Conservation (phyloP, 1,139 yeast genomes). For the Candida dubliniensis region DNA sequence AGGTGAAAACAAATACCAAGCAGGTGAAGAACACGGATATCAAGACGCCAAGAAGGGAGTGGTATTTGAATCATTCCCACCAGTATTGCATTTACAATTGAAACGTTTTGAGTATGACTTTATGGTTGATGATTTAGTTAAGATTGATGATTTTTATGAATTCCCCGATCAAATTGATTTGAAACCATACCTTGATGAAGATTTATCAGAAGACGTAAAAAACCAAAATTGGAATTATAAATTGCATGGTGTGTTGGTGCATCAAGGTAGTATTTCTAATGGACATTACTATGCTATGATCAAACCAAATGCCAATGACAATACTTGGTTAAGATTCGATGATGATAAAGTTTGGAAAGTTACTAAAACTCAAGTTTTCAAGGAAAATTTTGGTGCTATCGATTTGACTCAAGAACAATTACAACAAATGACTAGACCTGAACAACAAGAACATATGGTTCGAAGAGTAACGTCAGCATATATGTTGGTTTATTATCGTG, state of each 20-base stretch:
- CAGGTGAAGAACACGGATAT: slow-evolving; percentile 79
- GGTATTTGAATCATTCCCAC: slow-evolving; percentile 85
- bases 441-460: slow-evolving; percentile 62
- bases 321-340: slow-evolving; percentile 88
- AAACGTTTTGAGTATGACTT: slow-evolving; percentile 95
- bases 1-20: slow-evolving; percentile 95
- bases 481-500: slow-evolving; percentile 90
- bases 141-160: slow-evolving; percentile 90
- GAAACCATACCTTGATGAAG: slow-evolving; percentile 72
- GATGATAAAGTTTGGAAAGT: slow-evolving; percentile 93
- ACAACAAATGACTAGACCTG: slow-evolving; percentile 52
- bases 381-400: slow-evolving; percentile 88
- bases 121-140: slow-evolving; percentile 82
- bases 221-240: slow-evolving; percentile 73
- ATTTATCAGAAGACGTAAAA: slow-evolving; percentile 39
- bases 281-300: slow-evolving; percentile 97
- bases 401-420: slow-evolving; percentile 49
- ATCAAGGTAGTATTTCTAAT: slow-evolving; percentile 90
- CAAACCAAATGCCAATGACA: slow-evolving; percentile 63
- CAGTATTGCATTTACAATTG: slow-evolving; percentile 87
- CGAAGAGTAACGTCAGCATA: slow-evolving; percentile 92
- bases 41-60: slow-evolving; percentile 98
- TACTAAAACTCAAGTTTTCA: slow-evolving; percentile 79
- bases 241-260: slow-evolving; percentile 91
- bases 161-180: slow-evolving; percentile 84